Base-by-base conservation (phyloP, 2,329 filamentous ascomycete species). In the Neofusicoccum sp. region DNA sequence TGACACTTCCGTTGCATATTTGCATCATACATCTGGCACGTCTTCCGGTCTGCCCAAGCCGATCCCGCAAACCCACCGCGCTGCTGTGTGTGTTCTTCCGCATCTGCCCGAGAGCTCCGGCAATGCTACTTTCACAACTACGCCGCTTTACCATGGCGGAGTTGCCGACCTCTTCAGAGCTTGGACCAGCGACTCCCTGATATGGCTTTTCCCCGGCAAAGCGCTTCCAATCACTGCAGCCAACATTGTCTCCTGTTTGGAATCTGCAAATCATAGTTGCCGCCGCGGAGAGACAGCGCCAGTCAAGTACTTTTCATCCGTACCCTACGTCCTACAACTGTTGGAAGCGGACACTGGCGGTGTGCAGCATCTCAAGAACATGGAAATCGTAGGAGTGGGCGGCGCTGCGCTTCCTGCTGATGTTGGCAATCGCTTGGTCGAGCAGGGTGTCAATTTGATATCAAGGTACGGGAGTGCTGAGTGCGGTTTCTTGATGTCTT, bases 401-500 rank as follows among this genome's bases (percentile, higher is more conserved):
- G 87, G 87, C 5, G 86, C 87, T 9, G 83, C 86, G 3, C 70
- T 89, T 1, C 81, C 85, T 2, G 65, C 71, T 3, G 71, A 80
- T 7, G 73, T 87, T 1, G 87, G 87, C 0, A 77, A 88, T 63
- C 70, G 71, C 2, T 77, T 89, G 2, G 82, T 87, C 0, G 60
- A 71, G 0, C 70, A 76, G 5, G 80, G 78, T 0, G 80, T 89
- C 1, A 84, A 83, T 7, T 79, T 89, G 4, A 75, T 88, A 1
- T 89, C 85, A 0, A 78, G 87, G 44, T 88, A 87, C 70, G 87
- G 87, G 2, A 89, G 86, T 67, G 84, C 86, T 7, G 87, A 90
- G 69, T 89, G 86, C 62, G 87, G 87, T 0, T 89, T 89, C 64
- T 71, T 89, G 12, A 78, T 89, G 69, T 87, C 84, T 3, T 89